Base-by-base conservation (phyloP, 164 flowering plant genomes). In the Nelumbo lutea region DNA sequence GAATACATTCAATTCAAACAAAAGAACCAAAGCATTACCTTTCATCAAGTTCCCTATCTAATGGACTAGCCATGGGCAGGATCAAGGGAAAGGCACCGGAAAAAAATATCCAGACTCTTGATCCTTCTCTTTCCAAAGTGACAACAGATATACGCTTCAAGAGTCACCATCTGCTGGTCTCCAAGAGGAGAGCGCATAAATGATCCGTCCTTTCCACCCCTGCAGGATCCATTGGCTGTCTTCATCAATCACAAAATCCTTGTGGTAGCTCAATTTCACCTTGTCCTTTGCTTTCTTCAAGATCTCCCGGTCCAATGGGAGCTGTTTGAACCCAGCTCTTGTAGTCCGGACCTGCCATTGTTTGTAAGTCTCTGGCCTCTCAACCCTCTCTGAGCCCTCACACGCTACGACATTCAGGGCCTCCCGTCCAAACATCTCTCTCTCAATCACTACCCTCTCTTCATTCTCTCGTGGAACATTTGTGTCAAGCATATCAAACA, bases 281-380 rank as follows among this genome's bases (percentile, higher is more conserved):
- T 77, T 77, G 1, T 73, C 66, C 56, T 68, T 76, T 10, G 87
- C 86, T 62, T 15, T 72, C 70, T 79, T 70, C 75, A 86, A 65
- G 7, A 78, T 68, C 4, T 79, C 84, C 27, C 70, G 69, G 56
- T 85, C 79, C 56, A 91, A 72, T 15, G 90, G 90, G 52, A 84
- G 75, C 74, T 86, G 93, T 75, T 57, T 60, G 59, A 91, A 86
- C 42, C 97, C 95, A 46, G 91, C 88, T 73, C 95, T 82, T 66
- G 78, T 15, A 43, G 53, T 78, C 5, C 93, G 79, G 14, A 82
- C 72, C 64, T 86, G 92, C 93, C 95, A 91, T 70, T 91, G 93
- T 72, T 88, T 91, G 80, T 85, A 91, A 38, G 91, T 85, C 74
- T 91, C 95, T 13, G 97, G 97, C 79, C 95, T 83, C 81, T 87